A percentile compares a stretch with the other conserved stretches of the same genome.
Evolutionary conservation across 2,329 filamentous ascomycete genomes (phyloP).

Genomic region (Moelleriella libera): DNA sequence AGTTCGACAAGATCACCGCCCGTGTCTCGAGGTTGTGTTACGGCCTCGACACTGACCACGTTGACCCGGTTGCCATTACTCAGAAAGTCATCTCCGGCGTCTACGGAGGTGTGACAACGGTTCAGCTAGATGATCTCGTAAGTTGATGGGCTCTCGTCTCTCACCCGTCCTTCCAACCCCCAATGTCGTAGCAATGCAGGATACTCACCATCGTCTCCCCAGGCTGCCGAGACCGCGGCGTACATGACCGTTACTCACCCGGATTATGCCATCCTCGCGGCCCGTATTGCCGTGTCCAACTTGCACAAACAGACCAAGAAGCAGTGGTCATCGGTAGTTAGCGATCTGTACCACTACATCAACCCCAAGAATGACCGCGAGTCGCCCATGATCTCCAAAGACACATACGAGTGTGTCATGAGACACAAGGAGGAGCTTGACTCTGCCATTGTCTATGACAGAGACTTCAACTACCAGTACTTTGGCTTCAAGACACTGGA

Average conservation of each 20-base stretch:
- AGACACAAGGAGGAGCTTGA: constrained; percentile 94
- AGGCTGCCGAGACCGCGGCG: constrained; percentile 96
- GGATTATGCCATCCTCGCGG: constrained; percentile 96
- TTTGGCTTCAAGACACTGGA: constrained; percentile 99
- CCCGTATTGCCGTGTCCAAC: constrained; percentile 97
- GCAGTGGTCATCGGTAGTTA: constrained; percentile 92
- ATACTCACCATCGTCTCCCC: constrained; percentile 3
- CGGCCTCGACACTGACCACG: constrained; percentile 84
- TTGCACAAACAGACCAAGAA: constrained; percentile 99
- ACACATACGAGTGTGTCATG: constrained; percentile 88
- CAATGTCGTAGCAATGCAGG: not conserved
- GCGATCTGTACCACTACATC: constrained; percentile 87
- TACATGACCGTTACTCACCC: constrained; percentile 99
- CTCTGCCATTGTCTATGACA: constrained; percentile 97
- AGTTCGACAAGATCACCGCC: constrained; percentile 99
- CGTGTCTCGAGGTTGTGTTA: constrained; percentile 97
- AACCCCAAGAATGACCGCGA: constrained; percentile 78
- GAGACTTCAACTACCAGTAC: constrained; percentile 99
- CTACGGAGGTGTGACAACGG: constrained; percentile 92
- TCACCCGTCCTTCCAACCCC: not conserved
- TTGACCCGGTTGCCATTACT: constrained; percentile 95
- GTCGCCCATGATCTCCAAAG: constrained; percentile 89
- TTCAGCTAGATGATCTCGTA: constrained; percentile 94
- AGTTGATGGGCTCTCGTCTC: constrained; percentile 20
- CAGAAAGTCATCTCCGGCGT: constrained; percentile 99